These are phyloP conservation scores for Amanita inopinata DNA, from an alignment of 768 basidiomycete species.

Conservation along the genomic window DNA sequence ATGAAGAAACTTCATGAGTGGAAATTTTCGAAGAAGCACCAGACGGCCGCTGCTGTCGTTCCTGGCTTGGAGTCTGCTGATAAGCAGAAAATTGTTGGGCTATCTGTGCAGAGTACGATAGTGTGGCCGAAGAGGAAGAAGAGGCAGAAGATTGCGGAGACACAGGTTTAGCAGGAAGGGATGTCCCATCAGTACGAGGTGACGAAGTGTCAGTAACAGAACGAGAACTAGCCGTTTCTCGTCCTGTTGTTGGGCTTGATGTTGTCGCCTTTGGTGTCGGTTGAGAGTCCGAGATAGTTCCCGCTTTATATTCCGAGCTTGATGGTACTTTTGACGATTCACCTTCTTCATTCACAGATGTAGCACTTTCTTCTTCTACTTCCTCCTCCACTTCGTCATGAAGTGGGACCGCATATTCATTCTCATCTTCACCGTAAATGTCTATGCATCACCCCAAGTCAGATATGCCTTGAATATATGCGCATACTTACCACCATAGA, in stretches of 20 bases:
- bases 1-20: conserved; percentile 7
- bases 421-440: conserved; percentile 45
- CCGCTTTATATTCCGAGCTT: not conserved
- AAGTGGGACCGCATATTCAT: conserved; percentile 24
- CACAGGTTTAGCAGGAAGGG: conserved; percentile 20
- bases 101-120: conserved; percentile 56
- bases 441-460: conserved; percentile 24
- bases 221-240: not conserved
- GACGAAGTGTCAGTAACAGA: conserved; percentile 12
- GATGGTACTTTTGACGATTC: not conserved
- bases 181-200: conserved; percentile 16
- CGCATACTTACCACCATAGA: conserved; percentile 24
- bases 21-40: conserved; percentile 12
- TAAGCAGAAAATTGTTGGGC: conserved; percentile 57
- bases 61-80: conserved; percentile 58
- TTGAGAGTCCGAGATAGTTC: conserved; percentile 6
- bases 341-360: conserved; percentile 7
- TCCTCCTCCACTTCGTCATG: conserved; percentile 22
- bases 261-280: not conserved
- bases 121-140: conserved; percentile 17
- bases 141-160: conserved; percentile 16
- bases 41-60: conserved; percentile 38
- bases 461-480: conserved; percentile 23
- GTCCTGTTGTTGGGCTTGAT: conserved; percentile 2
- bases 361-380: conserved; percentile 14